Evolutionary conservation across 2,329 filamentous ascomycete genomes (phyloP).

Genomic region (Ophiostoma australiae): DNA sequence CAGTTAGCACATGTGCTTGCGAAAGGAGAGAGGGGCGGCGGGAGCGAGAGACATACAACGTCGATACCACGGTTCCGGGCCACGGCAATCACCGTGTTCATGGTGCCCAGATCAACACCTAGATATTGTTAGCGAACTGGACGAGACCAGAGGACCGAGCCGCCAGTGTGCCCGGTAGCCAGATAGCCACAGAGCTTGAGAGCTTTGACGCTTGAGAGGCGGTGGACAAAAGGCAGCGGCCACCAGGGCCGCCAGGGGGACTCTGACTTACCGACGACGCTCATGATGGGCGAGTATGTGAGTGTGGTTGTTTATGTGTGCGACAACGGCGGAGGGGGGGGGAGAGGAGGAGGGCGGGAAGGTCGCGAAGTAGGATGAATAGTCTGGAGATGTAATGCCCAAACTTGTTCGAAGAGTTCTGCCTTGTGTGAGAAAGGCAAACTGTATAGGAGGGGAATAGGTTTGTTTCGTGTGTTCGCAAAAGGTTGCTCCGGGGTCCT

Average conservation of each 20-base stretch:
- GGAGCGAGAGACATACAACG: constrained; percentile 65
- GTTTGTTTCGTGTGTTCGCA: constrained; percentile 2
- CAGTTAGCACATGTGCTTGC: constrained; percentile 23
- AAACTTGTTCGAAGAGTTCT: not conserved
- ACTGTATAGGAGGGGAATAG: not conserved
- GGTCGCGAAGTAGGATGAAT: not conserved
- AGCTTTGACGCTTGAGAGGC: not conserved
- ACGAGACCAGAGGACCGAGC: not conserved
- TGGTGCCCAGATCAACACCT: constrained; percentile 91
- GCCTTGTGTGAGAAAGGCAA: not conserved
- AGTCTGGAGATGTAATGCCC: not conserved
- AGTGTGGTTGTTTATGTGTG: constrained; percentile 16
- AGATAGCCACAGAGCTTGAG: not conserved
- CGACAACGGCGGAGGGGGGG: not conserved
- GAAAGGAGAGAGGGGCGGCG: constrained; percentile 12
- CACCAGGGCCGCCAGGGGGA: not conserved
- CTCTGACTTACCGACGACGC: constrained; percentile 28
- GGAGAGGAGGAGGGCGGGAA: not conserved
- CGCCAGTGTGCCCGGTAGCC: not conserved
- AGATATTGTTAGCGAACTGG: constrained; percentile 21
- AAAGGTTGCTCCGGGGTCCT: not conserved
- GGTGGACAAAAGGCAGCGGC: not conserved
- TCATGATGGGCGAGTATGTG: constrained; percentile 27
- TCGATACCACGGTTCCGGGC: constrained; percentile 98
- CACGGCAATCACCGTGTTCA: constrained; percentile 96